Evolutionary conservation across 495 filamentous ascomycete species (phyloP).

Genomic region (Elaphomyces granulatus): DNA sequence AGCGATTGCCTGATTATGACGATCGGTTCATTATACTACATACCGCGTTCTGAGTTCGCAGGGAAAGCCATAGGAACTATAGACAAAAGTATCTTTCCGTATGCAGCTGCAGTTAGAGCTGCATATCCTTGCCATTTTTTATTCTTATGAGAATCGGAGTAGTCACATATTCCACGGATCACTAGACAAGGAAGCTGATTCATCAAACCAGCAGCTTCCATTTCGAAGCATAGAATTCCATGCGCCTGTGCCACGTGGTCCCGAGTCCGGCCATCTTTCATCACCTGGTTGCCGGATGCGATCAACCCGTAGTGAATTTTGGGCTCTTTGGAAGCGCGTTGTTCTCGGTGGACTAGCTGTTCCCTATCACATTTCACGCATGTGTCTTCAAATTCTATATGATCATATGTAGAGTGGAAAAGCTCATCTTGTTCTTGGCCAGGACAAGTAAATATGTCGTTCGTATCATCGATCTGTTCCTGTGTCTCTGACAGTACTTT

Average conservation of each 20-base stretch:
- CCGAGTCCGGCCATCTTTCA: constrained; percentile 17
- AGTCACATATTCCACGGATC: constrained; percentile 18
- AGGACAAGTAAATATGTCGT: constrained; percentile 10
- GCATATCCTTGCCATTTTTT: constrained; percentile 17
- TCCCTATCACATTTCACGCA: constrained; percentile 8
- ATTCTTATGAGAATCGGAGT: constrained; percentile 18
- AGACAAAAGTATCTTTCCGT: constrained; percentile 9
- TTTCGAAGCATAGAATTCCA: constrained; percentile 14
- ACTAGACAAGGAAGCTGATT: constrained; percentile 13
- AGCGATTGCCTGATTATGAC: too few species aligned
- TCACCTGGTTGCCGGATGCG: constrained; percentile 21
- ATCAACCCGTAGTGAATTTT: constrained; percentile 21
- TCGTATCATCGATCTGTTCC: constrained; percentile 2
- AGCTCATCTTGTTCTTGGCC: constrained; percentile 9
- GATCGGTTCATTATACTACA: too few species aligned
- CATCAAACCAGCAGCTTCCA: constrained; percentile 25
- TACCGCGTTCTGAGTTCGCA: background rate
- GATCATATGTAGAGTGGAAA: constrained; percentile 12
- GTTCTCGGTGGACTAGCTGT: constrained; percentile 4
- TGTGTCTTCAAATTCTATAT: constrained; percentile 5
- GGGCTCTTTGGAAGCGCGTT: constrained; percentile 4
- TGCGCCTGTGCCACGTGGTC: constrained; percentile 13
- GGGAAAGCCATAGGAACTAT: background rate
- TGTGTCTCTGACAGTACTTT: constrained; percentile 6
- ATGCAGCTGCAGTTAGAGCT: constrained; percentile 16